Evolutionary conservation across 2,329 filamentous ascomycete species (phyloP), one percentile per base, ranked within the genome.

Genomic region (Sporothrix schenckii): DNA sequence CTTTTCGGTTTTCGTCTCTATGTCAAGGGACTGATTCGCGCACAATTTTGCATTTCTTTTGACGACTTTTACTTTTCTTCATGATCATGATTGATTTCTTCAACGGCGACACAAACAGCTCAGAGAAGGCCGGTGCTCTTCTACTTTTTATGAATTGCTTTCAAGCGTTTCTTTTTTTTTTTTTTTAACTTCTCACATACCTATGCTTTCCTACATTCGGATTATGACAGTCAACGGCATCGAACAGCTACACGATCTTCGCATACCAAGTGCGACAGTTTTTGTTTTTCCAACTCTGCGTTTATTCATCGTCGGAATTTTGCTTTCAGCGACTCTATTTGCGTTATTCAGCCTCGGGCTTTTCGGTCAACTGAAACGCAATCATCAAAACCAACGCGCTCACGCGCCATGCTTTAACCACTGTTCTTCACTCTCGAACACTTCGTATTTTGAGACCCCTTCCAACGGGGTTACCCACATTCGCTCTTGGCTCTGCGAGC

Each of bases 1-100:
- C 7, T 16, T 56, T 27, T 63, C 39, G 30, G 34, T 11, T 7
- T 53, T 16, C 10, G 21, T 24, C 16, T 53, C 7, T 11, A 24
- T 30, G 4, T 16, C 21, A 34, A 34, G 24, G 6, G 9, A 5
- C 14, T 50, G 19, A 24, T 50, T 24, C 21, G 24, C 27, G 9
- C 11, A 13, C 27, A 16, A 34, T 41, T 53, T 53, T 66, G 50
- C 41, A 47, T 49, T 76, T 77, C 75, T 76, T 30, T 63, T 66
- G 13, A 66, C 47, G 63, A 66, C 74, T 77, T 76, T 69, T 16
- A 24, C 77, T 76, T 75, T 75, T 44, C 27, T 68, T 52, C 66
- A 69, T 69, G 49, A 68, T 47, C 66, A 66, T 71, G 70, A 71
- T 39, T n/a, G 49, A 58, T 54, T 53, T 66, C n/a, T 6, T 19